These are phyloP conservation scores for Aspergillus sergii DNA, from an alignment of 2,329 filamentous ascomycete genomes.

Conservation along the genomic window DNA sequence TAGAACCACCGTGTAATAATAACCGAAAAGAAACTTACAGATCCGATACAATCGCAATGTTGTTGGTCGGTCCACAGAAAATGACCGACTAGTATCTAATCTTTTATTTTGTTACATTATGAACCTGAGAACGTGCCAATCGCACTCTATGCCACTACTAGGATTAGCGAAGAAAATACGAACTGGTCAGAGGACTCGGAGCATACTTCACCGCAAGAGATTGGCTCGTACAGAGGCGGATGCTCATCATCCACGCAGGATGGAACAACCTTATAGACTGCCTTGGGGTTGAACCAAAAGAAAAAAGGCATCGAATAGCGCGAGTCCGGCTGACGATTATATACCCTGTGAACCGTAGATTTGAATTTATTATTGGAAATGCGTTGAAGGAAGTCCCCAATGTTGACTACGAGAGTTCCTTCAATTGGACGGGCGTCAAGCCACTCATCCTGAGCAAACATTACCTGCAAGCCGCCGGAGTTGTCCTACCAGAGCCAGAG, in stretches of 20 bases:
- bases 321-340: conserved; percentile 34
- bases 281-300: conserved; percentile 58
- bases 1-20: neutral
- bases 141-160: neutral
- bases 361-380: conserved; percentile 55
- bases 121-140: neutral
- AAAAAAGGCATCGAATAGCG: conserved; percentile 61
- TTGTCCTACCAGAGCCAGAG: conserved; percentile 50
- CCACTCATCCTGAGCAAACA: conserved; percentile 41
- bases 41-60: neutral
- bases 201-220: conserved; percentile 51
- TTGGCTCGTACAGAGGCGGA: conserved; percentile 54
- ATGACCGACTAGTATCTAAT: neutral
- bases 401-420: conserved; percentile 55
- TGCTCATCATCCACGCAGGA: conserved; percentile 51
- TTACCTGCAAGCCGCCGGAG: conserved; percentile 48
- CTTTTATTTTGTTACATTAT: neutral
- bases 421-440: conserved; percentile 37
- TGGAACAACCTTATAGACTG: conserved; percentile 43
- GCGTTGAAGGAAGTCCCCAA: conserved; percentile 56
- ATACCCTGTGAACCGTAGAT: conserved; percentile 56
- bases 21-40: neutral
- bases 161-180: neutral
- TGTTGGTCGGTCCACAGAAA: neutral
- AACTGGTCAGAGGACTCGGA: neutral